These are phyloP conservation scores for Leucaena leucocephala DNA, from an alignment of 306 rosid species.

Conservation along the genomic window DNA sequence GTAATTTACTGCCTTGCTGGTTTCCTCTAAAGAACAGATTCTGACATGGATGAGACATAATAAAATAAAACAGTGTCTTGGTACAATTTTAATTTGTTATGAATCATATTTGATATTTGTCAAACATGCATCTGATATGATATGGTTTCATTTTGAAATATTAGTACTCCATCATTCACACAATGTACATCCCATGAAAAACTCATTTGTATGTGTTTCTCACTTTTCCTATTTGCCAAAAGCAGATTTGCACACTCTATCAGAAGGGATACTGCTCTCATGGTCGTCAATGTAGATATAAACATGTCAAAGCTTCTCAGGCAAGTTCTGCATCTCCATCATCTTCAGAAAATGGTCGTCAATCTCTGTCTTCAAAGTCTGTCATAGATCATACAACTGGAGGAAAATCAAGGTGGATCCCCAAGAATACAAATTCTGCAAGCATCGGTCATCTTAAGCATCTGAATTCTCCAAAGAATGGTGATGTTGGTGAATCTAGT, in stretches of 20 bases:
- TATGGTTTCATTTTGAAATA: neutral
- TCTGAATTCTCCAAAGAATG: slow-evolving; percentile 37
- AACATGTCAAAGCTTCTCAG: slow-evolving; percentile 69
- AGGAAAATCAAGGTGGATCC: slow-evolving; percentile 53
- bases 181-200: neutral
- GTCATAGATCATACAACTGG: slow-evolving; percentile 21
- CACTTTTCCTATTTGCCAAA: neutral
- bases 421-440: slow-evolving; percentile 44
- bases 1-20: neutral
- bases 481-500: slow-evolving; percentile 51
- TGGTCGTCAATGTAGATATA: slow-evolving; percentile 91
- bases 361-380: slow-evolving; percentile 47
- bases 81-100: neutral
- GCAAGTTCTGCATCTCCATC: slow-evolving; percentile 25
- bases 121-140: neutral
- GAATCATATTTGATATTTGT: neutral
- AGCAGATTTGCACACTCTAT: slow-evolving; percentile 78
- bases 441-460: slow-evolving; percentile 46
- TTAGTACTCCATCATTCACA: no score
- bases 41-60: neutral
- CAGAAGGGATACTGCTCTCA: slow-evolving; percentile 76
- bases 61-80: neutral
- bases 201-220: slow-evolving; percentile 2
- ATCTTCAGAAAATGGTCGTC: slow-evolving; percentile 46
- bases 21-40: neutral